Base-by-base conservation (phyloP, 345 rosid species). In the Ailanthus altissimus region DNA sequence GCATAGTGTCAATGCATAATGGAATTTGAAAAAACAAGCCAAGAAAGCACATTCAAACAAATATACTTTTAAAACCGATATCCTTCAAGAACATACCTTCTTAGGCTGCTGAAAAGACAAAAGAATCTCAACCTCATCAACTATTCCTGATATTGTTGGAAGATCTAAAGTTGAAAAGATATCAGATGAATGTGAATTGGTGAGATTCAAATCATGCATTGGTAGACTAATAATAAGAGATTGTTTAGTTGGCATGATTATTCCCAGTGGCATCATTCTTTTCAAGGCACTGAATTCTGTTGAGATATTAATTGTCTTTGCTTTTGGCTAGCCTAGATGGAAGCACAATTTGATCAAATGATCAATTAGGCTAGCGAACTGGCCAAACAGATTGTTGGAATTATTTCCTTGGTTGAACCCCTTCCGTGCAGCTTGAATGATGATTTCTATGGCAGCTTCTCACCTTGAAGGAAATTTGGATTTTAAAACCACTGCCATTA, bases 71-170 rank as follows among this genome's bases (percentile, higher is more conserved):
- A 23, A 46, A 70, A 80, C 58, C 9, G 56, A 45, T 69, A 75
- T 42, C 45, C 8, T 53, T 50, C 43, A 67, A 61, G 6, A 56
- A 71, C 85, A 5, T 84, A 92, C 99, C 83, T 92, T 93, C 84
- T 95, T 95, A 45, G 99, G 98, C 56, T 89, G 85, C 88, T 95
- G 99, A 81, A 92, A 97, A 77, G 98, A 95, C 45, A 97, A 93
- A 83, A 95, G 99, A 84, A 95, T 93, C 90, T 95, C 97, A 47
- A 97, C 98, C 84, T 93, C 99, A 67, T 95, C 98, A 77, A 93
- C 87, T 73, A 95, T 95, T 75, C 97, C 94, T 57, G 81, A 86
- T 79, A 95, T 93, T 67, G 91, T 92, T 73, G 98, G 99, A 81
- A 93, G 91, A 80, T 95, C 97, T 54, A 86, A 84, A 61, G 86